Evolutionary conservation across 1,284 basidiomycete species (phyloP).

Genomic region (Ganoderma boninense): DNA sequence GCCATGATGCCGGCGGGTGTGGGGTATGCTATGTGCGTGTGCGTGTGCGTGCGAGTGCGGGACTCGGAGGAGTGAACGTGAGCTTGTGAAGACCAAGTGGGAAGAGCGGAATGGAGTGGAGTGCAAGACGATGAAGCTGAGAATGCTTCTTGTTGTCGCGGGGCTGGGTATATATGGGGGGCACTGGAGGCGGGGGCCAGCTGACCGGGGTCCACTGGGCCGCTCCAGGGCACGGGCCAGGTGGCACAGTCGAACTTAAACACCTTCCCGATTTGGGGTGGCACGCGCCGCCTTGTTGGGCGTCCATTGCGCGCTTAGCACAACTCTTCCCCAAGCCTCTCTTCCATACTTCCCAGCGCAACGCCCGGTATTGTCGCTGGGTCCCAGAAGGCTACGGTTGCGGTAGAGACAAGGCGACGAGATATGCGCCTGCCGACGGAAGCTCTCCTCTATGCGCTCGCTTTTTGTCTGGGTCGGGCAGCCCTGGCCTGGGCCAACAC

Average conservation of each 20-base stretch:
- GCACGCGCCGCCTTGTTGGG: background rate
- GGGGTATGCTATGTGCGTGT: background rate
- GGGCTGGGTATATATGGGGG: constrained; percentile 23
- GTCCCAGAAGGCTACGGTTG: background rate
- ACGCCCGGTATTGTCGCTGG: background rate
- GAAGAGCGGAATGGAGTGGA: background rate
- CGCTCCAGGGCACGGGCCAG: constrained; percentile 34
- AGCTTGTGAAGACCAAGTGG: background rate
- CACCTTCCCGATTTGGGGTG: constrained; percentile 21
- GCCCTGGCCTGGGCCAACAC: constrained; percentile 57
- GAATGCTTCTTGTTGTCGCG: background rate
- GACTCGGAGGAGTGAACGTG: background rate
- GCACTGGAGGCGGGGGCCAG: constrained; percentile 23
- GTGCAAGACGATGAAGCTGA: constrained; percentile 3
- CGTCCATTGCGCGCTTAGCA: background rate
- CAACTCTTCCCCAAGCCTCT: background rate
- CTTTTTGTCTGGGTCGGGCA: background rate
- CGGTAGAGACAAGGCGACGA: background rate
- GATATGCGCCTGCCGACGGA: constrained; percentile 2
- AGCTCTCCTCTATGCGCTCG: constrained; percentile 3
- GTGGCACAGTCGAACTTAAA: constrained; percentile 28
- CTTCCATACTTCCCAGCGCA: background rate
- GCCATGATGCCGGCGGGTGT: constrained; percentile 22
- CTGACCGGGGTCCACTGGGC: constrained; percentile 28
- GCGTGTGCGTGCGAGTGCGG: background rate